Base-by-base conservation (phyloP, 164 flowering plant genomes). In the Hamamelis virginiana region DNA sequence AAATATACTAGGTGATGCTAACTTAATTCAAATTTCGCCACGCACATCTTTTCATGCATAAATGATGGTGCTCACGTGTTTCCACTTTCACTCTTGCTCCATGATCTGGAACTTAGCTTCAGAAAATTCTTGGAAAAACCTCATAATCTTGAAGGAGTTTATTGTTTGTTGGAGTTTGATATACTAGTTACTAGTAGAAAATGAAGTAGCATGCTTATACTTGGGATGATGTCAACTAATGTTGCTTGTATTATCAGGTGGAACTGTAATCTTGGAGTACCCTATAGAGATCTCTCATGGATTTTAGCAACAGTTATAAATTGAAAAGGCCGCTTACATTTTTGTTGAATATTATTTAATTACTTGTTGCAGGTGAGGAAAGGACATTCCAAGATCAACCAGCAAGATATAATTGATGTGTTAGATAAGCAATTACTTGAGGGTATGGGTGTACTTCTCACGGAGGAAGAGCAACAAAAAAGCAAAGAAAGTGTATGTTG, bases 391-490 rank as follows among this genome's bases (percentile, higher is more conserved):
- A 84, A 76, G 75, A 92, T 95, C 60, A 78, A 53, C 67, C 99
- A 95, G 80, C 80, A 88, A 73, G 99, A 95, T 73, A 81, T 95
- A 23, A 76, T 90, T 84, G 97, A 92, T 79, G 99, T 92, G 57
- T 76, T 95, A 65, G 99, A 95, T 73, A 95, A 95, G 68, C 97
- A 91, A 78, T 84, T 95, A 80, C 97, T 95, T 48, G 97, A 95
- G 83, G 97, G 97, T 28, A 92, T 92, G 97, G 97, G 97, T 58
- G 97, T 95, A 43, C 87, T 95, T 55, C 94, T 95, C 71, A 95
- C 99, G 4, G 99, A 92, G 72, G 99, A 95, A 79, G 99, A 95
- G 76, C 99, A 91, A 74, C 96, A 86, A 79, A 95, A 91, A 75
- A 79, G 83, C 72, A 90, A 90, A 87, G 79, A 82, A 80, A 92